Base-by-base conservation (phyloP, 108 stramenopile species). In the Pseudonitzschia pungens region DNA sequence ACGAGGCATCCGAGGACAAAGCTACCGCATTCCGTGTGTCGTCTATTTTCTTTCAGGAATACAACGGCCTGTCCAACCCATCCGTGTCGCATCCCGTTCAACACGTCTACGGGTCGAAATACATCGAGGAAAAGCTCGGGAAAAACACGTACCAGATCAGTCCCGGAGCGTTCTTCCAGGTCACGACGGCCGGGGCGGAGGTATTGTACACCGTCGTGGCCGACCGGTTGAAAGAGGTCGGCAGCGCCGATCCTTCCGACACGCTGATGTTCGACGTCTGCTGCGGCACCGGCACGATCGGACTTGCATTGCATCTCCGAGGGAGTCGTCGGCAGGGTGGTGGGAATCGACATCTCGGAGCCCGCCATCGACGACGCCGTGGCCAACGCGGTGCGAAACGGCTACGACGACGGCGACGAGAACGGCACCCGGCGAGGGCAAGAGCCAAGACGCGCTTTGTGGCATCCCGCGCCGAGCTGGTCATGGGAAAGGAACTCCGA, bases 241-340 rank as follows among this genome's bases (percentile, higher is more conserved):
- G 82, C 22, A 86, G 82, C 22, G 20, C 15, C 20, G 29, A 59
- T 22, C 68, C 74, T 16, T 21, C 27, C 20, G 69, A 76, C n/a
- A 81, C 80, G 10, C 71, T 94, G 18, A 71, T 95, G 1, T 79
- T 98, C 36, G 97, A 98, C 68, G 96, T 98, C 0, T 98, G 96
- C 81, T 98, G 97, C 76, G 97, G 97, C 5, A 96, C 97, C 32
- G 97, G 97, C 8, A 93, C 95, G 12, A 98, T 98, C 54, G 97
- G 97, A 11, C n/a, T 68, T 98, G 27, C 83, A 88, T 41, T 89
- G 86, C 48, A 56, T 91, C 27, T 87, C 89, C 77, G 88, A 89
- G 71, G 86, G 89, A 9, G 86, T 81, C 6, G 87, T 82, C 20
- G 87, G 82, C 5, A 80, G 73, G 59, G 87, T 97, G 5, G 83